Base-by-base conservation (phyloP, 192 early-diverging fungal genomes). In the Entrophospora sp. region DNA sequence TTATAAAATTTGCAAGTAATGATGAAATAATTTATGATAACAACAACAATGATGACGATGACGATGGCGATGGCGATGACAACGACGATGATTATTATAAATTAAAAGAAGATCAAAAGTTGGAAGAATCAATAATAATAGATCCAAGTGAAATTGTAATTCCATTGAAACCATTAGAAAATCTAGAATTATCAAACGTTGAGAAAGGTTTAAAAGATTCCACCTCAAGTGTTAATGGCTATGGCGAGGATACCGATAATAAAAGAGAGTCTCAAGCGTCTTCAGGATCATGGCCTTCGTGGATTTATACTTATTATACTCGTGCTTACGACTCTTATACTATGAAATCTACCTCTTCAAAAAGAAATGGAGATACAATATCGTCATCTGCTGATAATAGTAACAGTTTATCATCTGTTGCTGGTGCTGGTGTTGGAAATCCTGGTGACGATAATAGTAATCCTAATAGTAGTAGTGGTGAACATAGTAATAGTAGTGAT, bases 251-350 rank as follows among this genome's bases (percentile, higher is more conserved):
- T 8, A 48, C 44, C 6, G 28, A 61, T 43, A 18, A 36, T 66
- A 66, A 66, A 43, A 52, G 64, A 31, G 8, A 30, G 10, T 66
- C 64, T 10, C 44, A 32, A 2, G 42, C 22, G 16, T 66, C 52
- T 43, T 52, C 43, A 51, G 51, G 51, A 10, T 64, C 62, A 55
- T 66, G 14, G 22, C 64, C 64, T n/a, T 52, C 49, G 1, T 66
- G 64, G 64, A 14, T 51, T 51, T 66, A 52, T 32, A 7, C 6
- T 24, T 66, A 51, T 66, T 66, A 66, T 55, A 9, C 35, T 18
- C 8, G 24, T 7, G 35, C 16, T 22, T 52, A 20, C 7, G 52
- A 52, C 10, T 32, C n/a, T n/a, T n/a, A 18, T 31, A 45, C 5
- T 31, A 36, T 8, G 34, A 28, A 5, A 32, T 30, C 2, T 16